A percentile compares a stretch with the other conserved stretches of the same genome.
Evolutionary conservation across 768 basidiomycete genomes (phyloP).

Genomic region (Suillus decipiens): DNA sequence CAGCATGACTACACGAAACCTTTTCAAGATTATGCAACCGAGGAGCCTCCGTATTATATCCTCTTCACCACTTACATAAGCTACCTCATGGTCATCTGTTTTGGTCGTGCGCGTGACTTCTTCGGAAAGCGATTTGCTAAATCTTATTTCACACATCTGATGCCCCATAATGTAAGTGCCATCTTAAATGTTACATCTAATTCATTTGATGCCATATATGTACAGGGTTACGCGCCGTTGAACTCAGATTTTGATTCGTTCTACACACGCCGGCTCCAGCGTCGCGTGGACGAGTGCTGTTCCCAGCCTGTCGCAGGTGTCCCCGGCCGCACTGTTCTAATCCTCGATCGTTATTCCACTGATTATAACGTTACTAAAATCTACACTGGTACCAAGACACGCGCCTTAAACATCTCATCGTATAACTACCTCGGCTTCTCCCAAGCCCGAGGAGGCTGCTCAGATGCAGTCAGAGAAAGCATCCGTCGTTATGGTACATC

Average conservation of each 20-base stretch:
- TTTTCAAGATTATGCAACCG: constrained; percentile 58
- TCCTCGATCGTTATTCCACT: constrained; percentile 80
- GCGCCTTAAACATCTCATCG: constrained; percentile 94
- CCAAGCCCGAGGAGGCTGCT: constrained; percentile 88
- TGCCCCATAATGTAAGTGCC: constrained; percentile 77
- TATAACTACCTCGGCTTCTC: constrained; percentile 99
- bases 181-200: background rate
- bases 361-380: constrained; percentile 81
- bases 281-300: constrained; percentile 95
- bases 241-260: constrained; percentile 99
- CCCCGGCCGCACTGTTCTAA: constrained; percentile 87
- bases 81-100: constrained; percentile 87
- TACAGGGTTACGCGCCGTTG: constrained; percentile 93
- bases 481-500: constrained; percentile 83
- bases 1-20: constrained; percentile 51
- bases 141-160: constrained; percentile 74
- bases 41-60: constrained; percentile 92
- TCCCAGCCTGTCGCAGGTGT: constrained; percentile 91
- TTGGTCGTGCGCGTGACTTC: constrained; percentile 96
- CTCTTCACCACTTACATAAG: constrained; percentile 90
- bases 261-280: constrained; percentile 94
- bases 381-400: constrained; percentile 77
- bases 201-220: constrained; percentile 11
- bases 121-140: constrained; percentile 82
- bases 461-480: constrained; percentile 88